Conservation (phyloP, 345 rosid genomes). For the Salix exigua region DNA sequence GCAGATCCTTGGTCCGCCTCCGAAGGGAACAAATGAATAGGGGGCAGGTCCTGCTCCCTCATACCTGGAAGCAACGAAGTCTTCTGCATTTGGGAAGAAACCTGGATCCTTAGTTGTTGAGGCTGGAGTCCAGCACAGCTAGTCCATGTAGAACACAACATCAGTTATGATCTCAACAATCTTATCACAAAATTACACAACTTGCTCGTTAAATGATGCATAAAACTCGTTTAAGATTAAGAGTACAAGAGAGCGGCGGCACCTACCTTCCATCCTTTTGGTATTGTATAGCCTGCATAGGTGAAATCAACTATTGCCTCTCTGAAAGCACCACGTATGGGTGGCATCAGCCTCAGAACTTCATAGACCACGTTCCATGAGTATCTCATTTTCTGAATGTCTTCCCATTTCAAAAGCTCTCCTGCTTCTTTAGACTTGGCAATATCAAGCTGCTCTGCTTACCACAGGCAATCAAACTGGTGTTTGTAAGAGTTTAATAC, state of each 20-base stretch:
- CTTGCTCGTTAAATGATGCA: neutral
- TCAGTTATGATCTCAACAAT: neutral
- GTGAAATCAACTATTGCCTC: constrained; percentile 27
- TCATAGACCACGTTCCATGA: constrained; percentile 30
- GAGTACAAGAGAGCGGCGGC: neutral
- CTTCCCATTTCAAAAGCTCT: constrained; percentile 23
- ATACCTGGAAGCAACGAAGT: constrained; percentile 27
- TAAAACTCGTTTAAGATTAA: neutral
- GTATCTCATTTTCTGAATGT: constrained; percentile 25
- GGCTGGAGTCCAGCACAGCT: constrained; percentile 8
- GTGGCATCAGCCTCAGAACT: constrained; percentile 26
- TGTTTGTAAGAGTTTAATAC: neutral
- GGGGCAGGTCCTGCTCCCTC: constrained; percentile 21
- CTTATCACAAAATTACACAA: neutral
- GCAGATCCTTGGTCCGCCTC: constrained; percentile 32
- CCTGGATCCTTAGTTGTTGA: constrained; percentile 21
- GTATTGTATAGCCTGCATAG: constrained; percentile 29
- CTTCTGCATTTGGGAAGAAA: constrained; percentile 8
- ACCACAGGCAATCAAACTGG: neutral
- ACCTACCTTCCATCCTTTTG: constrained; percentile 36
- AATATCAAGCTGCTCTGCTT: constrained; percentile 22
- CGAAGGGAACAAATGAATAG: constrained; percentile 26
- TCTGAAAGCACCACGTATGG: constrained; percentile 16
- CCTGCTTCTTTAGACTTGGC: constrained; percentile 20
- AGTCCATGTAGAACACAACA: neutral